These are phyloP conservation scores for Solanum clarkiae DNA, from an alignment of 257 asterid species.

Conservation along the genomic window DNA sequence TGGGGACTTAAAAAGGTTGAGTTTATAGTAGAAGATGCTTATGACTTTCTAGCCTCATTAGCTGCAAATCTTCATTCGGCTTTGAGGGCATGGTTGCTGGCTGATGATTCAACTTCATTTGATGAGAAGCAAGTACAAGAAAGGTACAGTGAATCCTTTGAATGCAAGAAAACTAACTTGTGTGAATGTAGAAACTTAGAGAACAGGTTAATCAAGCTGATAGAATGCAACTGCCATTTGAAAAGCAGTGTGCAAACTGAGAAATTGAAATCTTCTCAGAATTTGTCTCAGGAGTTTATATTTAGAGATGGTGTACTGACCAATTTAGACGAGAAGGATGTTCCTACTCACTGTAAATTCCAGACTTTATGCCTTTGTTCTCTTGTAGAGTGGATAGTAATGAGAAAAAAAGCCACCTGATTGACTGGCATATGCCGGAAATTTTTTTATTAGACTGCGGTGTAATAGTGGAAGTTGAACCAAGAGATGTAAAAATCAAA, in stretches of 20 bases:
- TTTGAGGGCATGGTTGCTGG: slow-evolving; percentile 26
- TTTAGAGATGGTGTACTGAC: slow-evolving; percentile 63
- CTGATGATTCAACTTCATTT: slow-evolving; percentile 4
- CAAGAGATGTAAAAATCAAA: neutral
- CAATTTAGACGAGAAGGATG: slow-evolving; percentile 18
- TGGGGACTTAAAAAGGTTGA: slow-evolving; percentile 25
- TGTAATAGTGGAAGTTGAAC: neutral
- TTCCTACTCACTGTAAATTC: slow-evolving; percentile 58
- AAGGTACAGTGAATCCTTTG: slow-evolving; percentile 1
- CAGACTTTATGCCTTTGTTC: slow-evolving; percentile 73
- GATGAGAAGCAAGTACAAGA: slow-evolving; percentile 4
- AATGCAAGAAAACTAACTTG: neutral
- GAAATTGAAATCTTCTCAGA: neutral
- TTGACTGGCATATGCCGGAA: slow-evolving; percentile 14
- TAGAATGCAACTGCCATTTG: slow-evolving; percentile 52
- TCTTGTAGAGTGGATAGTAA: slow-evolving; percentile 62
- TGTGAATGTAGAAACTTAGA: slow-evolving; percentile 7
- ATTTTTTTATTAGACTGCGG: slow-evolving; percentile 12
- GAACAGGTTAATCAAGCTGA: slow-evolving; percentile 1
- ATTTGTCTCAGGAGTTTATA: slow-evolving; percentile 14
- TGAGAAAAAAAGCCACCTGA: slow-evolving; percentile 21
- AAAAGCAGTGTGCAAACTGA: neutral
- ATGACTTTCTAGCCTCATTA: slow-evolving; percentile 59
- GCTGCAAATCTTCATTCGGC: slow-evolving; percentile 59
- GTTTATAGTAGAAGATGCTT: slow-evolving; percentile 47